Evolutionary conservation across 2,329 filamentous ascomycete genomes (phyloP).

Genomic region (Colletotrichum tropicale): DNA sequence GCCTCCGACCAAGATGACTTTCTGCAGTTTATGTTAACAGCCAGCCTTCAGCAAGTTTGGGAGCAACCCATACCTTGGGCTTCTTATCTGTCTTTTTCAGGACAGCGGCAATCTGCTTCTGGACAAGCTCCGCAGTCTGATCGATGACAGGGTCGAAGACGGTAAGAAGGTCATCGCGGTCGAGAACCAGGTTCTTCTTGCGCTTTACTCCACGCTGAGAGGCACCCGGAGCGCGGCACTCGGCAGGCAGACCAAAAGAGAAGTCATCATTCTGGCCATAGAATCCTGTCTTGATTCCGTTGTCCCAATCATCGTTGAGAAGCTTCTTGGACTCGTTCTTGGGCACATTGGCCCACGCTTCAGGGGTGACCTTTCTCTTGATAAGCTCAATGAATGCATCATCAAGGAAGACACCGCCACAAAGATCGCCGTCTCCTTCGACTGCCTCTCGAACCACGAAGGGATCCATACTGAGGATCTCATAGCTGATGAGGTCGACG

Average conservation of each 20-base stretch:
- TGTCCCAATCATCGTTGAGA: constrained; percentile 27
- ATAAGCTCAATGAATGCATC: too few species aligned
- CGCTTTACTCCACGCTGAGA: not conserved
- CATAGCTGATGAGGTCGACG: constrained; percentile 46
- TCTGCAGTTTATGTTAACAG: too few species aligned
- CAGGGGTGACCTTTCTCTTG: too few species aligned
- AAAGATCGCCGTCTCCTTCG: constrained; percentile 41
- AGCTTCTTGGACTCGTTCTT: not conserved
- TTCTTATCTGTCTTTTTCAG: not conserved
- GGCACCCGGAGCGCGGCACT: not conserved
- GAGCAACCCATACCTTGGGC: constrained; percentile 35
- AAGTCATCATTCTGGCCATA: not conserved
- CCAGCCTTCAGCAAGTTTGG: too few species aligned
- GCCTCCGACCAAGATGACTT: constrained; percentile 42
- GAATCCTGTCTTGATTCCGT: constrained; percentile 27
- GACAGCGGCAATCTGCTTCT: constrained; percentile 26
- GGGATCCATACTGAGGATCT: constrained; percentile 22
- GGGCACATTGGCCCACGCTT: not conserved
- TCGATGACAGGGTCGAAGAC: constrained; percentile 27
- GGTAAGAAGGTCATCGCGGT: constrained; percentile 19
- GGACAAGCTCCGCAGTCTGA: constrained; percentile 26
- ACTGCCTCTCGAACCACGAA: constrained; percentile 40
- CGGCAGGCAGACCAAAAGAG: constrained; percentile 22
- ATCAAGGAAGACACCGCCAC: constrained; percentile 45
- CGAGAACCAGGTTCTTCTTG: not conserved